These are phyloP conservation scores for Macrolepiota dolichaula DNA, from an alignment of 768 basidiomycete species.

Conservation along the genomic window DNA sequence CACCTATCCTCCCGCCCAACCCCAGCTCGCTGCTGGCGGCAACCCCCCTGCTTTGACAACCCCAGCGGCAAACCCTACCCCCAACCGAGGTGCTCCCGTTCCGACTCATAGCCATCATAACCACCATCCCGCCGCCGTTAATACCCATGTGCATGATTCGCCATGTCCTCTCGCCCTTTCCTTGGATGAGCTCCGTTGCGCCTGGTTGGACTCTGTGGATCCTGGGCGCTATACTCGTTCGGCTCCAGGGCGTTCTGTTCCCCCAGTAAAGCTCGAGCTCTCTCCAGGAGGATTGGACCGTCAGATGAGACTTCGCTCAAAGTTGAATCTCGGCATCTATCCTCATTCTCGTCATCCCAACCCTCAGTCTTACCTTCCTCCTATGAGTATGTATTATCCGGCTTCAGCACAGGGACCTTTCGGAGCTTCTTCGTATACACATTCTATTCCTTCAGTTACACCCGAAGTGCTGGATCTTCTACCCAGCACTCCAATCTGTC, in stretches of 20 bases:
- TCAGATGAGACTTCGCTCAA: slow-evolving; percentile 1
- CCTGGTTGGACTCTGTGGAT: slow-evolving; percentile 53
- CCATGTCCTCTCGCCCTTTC: slow-evolving; percentile 44
- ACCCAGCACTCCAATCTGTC: slow-evolving; percentile 25
- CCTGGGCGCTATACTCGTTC: slow-evolving; percentile 6
- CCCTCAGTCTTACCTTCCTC: slow-evolving; percentile 25
- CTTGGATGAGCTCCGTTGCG: slow-evolving; percentile 51
- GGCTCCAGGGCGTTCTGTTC: neutral
- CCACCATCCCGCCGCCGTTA: slow-evolving; percentile 26
- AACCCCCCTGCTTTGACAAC: slow-evolving; percentile 1
- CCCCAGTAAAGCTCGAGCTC: slow-evolving; percentile 29
- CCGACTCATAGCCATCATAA: slow-evolving; percentile 22
- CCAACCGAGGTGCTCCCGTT: neutral
- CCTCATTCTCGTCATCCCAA: slow-evolving; percentile 24
- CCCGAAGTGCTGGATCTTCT: slow-evolving; percentile 31
- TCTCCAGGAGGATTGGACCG: slow-evolving; percentile 18
- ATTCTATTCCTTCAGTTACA: slow-evolving; percentile 25
- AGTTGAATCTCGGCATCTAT: neutral
- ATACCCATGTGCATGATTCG: slow-evolving; percentile 31
- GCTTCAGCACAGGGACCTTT: neutral
- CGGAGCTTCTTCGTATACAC: slow-evolving; percentile 3
- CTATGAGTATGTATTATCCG: slow-evolving; percentile 26
- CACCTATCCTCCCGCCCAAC: slow-evolving; percentile 25
- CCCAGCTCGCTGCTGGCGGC: slow-evolving; percentile 1
- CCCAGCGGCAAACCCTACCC: slow-evolving; percentile 2